Percentiles rank a stretch among this genome's conserved stretches.
Conservation (phyloP, 345 rosid genomes). For the Microcos paniculata region DNA sequence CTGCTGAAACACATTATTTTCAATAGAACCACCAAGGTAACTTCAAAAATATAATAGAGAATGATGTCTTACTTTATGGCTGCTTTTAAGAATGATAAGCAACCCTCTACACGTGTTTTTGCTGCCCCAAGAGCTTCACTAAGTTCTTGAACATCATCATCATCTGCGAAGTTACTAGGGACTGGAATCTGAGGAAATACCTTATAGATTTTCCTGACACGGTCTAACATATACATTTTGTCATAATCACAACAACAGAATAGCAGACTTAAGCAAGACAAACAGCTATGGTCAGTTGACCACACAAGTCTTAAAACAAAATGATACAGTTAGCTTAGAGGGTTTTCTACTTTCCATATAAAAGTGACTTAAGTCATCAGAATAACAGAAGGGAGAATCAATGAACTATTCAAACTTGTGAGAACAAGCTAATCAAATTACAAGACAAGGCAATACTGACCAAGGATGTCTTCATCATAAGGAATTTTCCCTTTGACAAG, state of each 20-base stretch:
- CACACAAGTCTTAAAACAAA: not conserved
- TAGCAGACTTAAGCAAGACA: not conserved
- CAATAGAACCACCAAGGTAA: not conserved
- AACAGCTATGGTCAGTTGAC: not conserved
- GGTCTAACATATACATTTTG: slow-evolving; percentile 53
- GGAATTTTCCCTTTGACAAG: slow-evolving; percentile 74
- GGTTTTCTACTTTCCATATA: not conserved
- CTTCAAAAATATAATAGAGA: not conserved
- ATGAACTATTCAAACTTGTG: not conserved
- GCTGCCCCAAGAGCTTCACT: slow-evolving; percentile 85
- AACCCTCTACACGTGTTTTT: slow-evolving; percentile 75
- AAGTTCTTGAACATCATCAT: slow-evolving; percentile 74
- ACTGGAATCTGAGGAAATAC: slow-evolving; percentile 75
- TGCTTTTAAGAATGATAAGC: slow-evolving; percentile 83
- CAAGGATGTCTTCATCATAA: slow-evolving; percentile 61
- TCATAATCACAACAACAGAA: slow-evolving; percentile 16
- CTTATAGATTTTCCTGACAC: slow-evolving; percentile 73
- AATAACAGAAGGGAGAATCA: not conserved
- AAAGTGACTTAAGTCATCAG: not conserved
- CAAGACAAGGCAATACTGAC: slow-evolving; percentile 46
- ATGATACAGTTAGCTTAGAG: not conserved
- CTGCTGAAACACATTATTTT: not conserved
- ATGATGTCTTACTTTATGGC: slow-evolving; percentile 65
- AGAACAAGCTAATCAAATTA: slow-evolving; percentile 3
- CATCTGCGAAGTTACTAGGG: slow-evolving; percentile 68